These are phyloP conservation scores for Rhizopogon rudus DNA, from an alignment of 768 basidiomycete species.

Conservation along the genomic window DNA sequence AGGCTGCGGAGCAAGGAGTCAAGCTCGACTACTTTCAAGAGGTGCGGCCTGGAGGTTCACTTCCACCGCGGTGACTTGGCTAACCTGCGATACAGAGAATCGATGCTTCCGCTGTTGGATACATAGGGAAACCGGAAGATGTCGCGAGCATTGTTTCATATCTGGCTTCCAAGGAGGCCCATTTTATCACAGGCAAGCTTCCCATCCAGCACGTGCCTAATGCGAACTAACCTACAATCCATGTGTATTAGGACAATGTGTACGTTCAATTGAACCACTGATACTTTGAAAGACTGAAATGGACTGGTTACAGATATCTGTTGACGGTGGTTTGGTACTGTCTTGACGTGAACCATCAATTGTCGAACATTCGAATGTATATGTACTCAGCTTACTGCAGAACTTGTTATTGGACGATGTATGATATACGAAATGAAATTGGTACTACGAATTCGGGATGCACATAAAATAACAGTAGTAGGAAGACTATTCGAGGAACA, in stretches of 20 bases:
- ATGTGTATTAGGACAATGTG: constrained; percentile 16
- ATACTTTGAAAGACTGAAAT: background rate
- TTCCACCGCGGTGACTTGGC: background rate
- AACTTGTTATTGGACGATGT: too few relatives aligned
- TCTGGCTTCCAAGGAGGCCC: constrained; percentile 31
- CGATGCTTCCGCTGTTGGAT: constrained; percentile 5
- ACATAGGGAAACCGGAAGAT: constrained; percentile 25
- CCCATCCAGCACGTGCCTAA: background rate
- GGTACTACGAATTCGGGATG: too few relatives aligned
- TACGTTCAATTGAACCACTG: constrained; percentile 3
- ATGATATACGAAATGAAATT: too few relatives aligned
- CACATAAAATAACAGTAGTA: too few relatives aligned
- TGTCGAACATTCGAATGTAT: background rate
- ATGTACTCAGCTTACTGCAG: too few relatives aligned
- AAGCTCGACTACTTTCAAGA: background rate
- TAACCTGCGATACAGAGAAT: background rate
- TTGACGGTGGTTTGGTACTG: constrained; percentile 13
- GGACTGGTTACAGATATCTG: constrained; percentile 8
- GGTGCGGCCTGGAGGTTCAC: background rate
- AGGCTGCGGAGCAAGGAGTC: background rate
- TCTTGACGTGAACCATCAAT: constrained; percentile 1
- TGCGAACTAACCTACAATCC: background rate
- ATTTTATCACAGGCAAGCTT: constrained; percentile 30
- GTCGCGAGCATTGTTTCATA: constrained; percentile 32
- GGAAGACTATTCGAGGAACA: too few relatives aligned